Evolutionary conservation across 495 filamentous ascomycete species (phyloP), one percentile per base, ranked within the genome.

Genomic region (Glarea lozoyensis): DNA sequence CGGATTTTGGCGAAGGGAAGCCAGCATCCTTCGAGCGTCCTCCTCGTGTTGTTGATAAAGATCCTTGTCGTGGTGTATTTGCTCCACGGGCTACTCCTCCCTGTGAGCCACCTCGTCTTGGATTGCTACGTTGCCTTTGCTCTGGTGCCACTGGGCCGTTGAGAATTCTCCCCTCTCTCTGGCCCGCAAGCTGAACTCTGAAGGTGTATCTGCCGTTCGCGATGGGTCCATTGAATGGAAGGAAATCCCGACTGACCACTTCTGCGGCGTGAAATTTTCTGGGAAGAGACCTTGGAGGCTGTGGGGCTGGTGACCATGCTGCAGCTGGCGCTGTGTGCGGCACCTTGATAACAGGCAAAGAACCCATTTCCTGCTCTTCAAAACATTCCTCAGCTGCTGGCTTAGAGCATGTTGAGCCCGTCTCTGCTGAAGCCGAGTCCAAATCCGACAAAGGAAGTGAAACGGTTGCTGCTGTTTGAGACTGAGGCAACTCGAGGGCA

Each of bases 311-410:
- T 2, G 32, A 4, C 71, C 71, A 75, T 21, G 66, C 68, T 25
- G 58, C 56, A 18, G 73, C 67, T 6, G 82, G 78, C 19, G 76
- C 71, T 43, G 68, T 69, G 17, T 63, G 65, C 10, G 85, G 83
- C 2, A 88, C 66, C 37, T 71, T 75, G 12, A 90, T 75, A 24
- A 75, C 69, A 10, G 84, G 84, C 16, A 84, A 60, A 31, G 83
- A 88, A 3, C 83, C 85, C 58, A 81, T 82, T 59, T 88, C 85
- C 45, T 83, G 82, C 55, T 89, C 82, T 46, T 87, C 85, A 42
- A 90, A 87, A 49, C 86, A 82, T 43, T 82, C 83, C 48, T 90
- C 85, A 22, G 79, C 81, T 52, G 82, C 80, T 18, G 75, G 75
- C 48, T 74, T 79, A 3, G 72, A 75, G n/a, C n/a, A n/a, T 29